A percentile compares a stretch with the other conserved stretches of the same genome.
These are phyloP conservation scores for Calonectria pteridis DNA, from an alignment of 2,329 filamentous ascomycete genomes.

Conservation along the genomic window DNA sequence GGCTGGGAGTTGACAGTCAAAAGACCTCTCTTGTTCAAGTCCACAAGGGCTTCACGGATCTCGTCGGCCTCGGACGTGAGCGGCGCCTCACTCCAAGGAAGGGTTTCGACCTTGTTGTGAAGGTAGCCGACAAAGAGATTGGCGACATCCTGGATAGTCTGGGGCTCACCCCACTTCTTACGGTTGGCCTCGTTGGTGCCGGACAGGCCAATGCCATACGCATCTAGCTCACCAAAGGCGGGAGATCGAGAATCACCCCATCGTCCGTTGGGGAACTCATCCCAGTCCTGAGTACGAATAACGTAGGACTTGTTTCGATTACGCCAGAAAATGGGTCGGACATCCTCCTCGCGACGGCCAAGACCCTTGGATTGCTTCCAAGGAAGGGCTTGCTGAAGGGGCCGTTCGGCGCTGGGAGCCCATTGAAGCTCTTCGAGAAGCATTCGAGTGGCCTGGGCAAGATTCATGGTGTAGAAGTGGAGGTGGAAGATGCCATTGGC, in stretches of 20 bases:
- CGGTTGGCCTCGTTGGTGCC: conserved; percentile 97
- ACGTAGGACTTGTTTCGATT: conserved; percentile 97
- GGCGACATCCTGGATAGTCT: conserved; percentile 82
- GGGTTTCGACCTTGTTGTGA: conserved; percentile 79
- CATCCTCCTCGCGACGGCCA: conserved; percentile 91
- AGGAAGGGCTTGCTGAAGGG: conserved; percentile 89
- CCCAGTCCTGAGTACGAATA: conserved; percentile 96
- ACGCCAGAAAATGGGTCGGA: conserved; percentile 98
- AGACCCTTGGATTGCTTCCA: conserved; percentile 96
- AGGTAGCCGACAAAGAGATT: conserved; percentile 89
- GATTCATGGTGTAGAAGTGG: conserved; percentile 99
- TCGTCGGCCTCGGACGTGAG: conserved; percentile 85
- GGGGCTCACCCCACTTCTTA: conserved; percentile 92
- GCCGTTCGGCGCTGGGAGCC: conserved; percentile 81
- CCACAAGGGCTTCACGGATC: conserved; percentile 82
- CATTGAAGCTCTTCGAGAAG: conserved; percentile 90
- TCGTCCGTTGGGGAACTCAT: conserved; percentile 98
- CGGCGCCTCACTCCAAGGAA: conserved; percentile 94
- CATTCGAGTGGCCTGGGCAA: conserved; percentile 93
- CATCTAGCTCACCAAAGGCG: conserved; percentile 94
- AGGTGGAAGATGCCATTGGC: conserved; percentile 86
- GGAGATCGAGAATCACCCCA: conserved; percentile 98
- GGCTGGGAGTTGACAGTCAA: conserved; percentile 98
- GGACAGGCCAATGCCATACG: conserved; percentile 93
- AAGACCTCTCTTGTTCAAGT: conserved; percentile 87